Conservation (phyloP, 176 grass and related monocot species). For the Triticum dicoccoides region DNA sequence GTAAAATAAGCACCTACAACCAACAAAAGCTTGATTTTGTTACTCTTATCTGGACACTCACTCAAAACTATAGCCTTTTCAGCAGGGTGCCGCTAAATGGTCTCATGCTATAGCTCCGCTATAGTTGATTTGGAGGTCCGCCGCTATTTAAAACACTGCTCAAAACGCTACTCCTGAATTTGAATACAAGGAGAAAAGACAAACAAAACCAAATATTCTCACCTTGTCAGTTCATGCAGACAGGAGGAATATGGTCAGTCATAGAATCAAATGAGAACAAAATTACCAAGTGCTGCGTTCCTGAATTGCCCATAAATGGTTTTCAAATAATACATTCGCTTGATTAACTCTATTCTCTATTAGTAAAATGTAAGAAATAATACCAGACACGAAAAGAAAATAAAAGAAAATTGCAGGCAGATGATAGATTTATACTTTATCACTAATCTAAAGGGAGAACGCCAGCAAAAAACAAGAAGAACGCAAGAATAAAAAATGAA, state of each 20-base stretch:
- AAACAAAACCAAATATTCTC: neutral
- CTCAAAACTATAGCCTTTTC: too few species aligned
- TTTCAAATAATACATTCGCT: neutral
- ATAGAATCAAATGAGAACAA: neutral
- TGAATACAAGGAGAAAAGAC: neutral
- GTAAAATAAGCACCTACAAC: too few species aligned
- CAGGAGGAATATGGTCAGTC: neutral
- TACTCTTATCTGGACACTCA: too few species aligned
- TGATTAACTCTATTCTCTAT: neutral
- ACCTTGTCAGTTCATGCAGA: neutral
- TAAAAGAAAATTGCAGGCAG: neutral
- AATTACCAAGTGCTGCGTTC: neutral
- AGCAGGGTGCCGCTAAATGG: too few species aligned
- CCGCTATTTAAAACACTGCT: too few species aligned
- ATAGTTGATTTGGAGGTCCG: too few species aligned
- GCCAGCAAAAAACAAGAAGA: neutral
- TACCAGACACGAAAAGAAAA: neutral
- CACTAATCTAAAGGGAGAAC: neutral
- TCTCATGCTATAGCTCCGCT: too few species aligned
- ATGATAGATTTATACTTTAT: neutral
- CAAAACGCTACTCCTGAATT: neutral
- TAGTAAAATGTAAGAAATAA: neutral
- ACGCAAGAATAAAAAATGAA: slow-evolving; percentile 1
- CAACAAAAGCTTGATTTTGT: too few species aligned
- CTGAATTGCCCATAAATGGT: neutral